Evolutionary conservation across 202 grass and related monocot species (phyloP), one percentile per base, ranked within the genome.

Genomic region (Panicum virgatum): DNA sequence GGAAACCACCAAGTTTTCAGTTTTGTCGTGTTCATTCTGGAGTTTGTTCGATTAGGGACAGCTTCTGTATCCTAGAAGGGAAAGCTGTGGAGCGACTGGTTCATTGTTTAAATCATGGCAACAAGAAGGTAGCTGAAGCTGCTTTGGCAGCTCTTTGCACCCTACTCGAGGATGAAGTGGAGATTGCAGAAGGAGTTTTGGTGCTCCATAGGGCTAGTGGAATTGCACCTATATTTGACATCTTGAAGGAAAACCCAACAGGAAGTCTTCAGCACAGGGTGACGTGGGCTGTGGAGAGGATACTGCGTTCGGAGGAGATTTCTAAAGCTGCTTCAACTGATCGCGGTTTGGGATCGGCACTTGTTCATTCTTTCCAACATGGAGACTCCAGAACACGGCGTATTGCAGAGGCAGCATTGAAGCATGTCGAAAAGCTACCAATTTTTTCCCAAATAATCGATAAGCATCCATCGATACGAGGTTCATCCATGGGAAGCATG

Each of bases 241-340:
- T 92, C 54, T 77, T 96, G 88, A 85, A 79, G 57, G 80, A 87
- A 32, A 90, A 84, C 12, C 83, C 79, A 6, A 74, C 85, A 40
- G 84, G 87, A 62, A 83, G 69, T 40, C 86, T 96, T 75, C 83
- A 90, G 80, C 72, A 84, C 61, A 84, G 80, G 66, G 93, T 85
- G 19, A 80, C 89, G 32, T 96, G 93, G 90, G 90, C 90, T 15
- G 93, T 90, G 1, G 93, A 96, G 83, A 96, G 90, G 86, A 92
- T 96, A 66, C 72, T 96, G 50, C 85, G 93, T 51, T 74, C 68
- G n/a, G 86, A 92, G 9, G 80, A 89, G 18, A 96, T 96, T 65
- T 84, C 90, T 38, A 84, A 78, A 86, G 77, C 80, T 56, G 67
- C 76, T 80, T 83, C 76, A 53, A 56, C 73, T 2, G 90, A 86